These are phyloP conservation scores for Asterophora parasitica DNA, from an alignment of 768 basidiomycete species.

Conservation along the genomic window DNA sequence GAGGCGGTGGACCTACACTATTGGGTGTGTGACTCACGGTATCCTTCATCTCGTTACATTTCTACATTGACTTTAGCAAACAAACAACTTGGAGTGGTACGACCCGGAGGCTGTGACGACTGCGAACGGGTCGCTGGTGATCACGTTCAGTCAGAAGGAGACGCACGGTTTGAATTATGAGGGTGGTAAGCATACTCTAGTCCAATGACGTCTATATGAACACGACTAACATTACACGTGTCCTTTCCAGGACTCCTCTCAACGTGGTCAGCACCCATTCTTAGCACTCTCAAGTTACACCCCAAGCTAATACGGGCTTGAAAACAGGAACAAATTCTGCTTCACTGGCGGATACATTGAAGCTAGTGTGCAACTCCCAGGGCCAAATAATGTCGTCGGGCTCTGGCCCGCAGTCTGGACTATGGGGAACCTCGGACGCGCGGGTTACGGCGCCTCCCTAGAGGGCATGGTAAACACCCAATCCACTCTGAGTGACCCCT, in stretches of 20 bases:
- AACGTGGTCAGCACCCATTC: slow-evolving; percentile 29
- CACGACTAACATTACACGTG: slow-evolving; percentile 17
- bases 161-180: slow-evolving; percentile 71
- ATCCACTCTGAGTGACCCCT: background rate
- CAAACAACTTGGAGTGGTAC: slow-evolving; percentile 82
- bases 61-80: slow-evolving; percentile 34
- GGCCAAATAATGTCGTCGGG: slow-evolving; percentile 58
- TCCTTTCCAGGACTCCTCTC: slow-evolving; percentile 34
- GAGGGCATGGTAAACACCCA: slow-evolving; percentile 62
- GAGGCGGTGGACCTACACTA: slow-evolving; percentile 77
- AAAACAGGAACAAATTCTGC: slow-evolving; percentile 77
- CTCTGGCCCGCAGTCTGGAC: slow-evolving; percentile 85
- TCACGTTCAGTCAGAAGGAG: slow-evolving; percentile 58
- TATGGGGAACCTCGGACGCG: slow-evolving; percentile 64
- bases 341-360: slow-evolving; percentile 83
- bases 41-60: background rate
- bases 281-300: background rate
- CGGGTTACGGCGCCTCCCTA: slow-evolving; percentile 80
- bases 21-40: slow-evolving; percentile 40
- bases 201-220: slow-evolving; percentile 16
- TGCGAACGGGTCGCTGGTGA: slow-evolving; percentile 61
- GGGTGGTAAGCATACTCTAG: slow-evolving; percentile 42
- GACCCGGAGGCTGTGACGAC: slow-evolving; percentile 80
- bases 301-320: slow-evolving; percentile 29
- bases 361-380: slow-evolving; percentile 57